Conservation (phyloP, 2,329 filamentous ascomycete genomes). For the Aspergillus hortae region DNA sequence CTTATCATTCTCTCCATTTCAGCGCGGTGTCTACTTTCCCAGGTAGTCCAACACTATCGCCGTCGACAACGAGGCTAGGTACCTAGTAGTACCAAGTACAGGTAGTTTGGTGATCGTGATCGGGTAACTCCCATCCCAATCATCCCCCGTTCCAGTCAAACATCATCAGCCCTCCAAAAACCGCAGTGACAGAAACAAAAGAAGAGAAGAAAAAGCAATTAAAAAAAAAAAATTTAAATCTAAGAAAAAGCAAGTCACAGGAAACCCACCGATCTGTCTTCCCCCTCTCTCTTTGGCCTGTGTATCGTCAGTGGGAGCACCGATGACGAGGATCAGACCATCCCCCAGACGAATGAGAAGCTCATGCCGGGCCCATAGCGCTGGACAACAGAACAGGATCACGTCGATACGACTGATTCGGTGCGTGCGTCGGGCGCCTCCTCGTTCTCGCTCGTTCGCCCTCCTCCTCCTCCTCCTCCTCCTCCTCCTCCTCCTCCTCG, state of each 20-base stretch:
- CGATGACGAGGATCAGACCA: slow-evolving; percentile 1
- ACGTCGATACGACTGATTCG: not conserved
- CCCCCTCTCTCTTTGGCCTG: not conserved
- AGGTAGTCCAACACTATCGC: not conserved
- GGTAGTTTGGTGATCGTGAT: too few relatives aligned
- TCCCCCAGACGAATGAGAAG: not conserved
- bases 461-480: not conserved
- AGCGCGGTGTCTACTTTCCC: too few relatives aligned
- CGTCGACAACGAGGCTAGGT: not conserved
- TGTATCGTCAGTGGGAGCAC: not conserved
- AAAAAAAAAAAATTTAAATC: not conserved
- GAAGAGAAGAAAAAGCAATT: not conserved
- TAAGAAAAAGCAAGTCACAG: not conserved
- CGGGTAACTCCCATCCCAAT: not conserved
- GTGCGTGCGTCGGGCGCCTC: too few relatives aligned
- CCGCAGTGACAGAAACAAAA: not conserved
- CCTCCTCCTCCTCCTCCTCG: not conserved
- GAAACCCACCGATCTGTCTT: not conserved
- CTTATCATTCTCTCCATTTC: too few relatives aligned
- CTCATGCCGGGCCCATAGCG: too few relatives aligned
- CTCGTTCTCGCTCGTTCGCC: not conserved
- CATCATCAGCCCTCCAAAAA: slow-evolving; percentile 12
- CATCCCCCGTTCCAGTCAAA: not conserved
- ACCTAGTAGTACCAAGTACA: too few relatives aligned
- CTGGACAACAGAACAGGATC: not conserved